Evolutionary conservation across 2,329 filamentous ascomycete genomes (phyloP).

Genomic region (Aschersonia sp.): DNA sequence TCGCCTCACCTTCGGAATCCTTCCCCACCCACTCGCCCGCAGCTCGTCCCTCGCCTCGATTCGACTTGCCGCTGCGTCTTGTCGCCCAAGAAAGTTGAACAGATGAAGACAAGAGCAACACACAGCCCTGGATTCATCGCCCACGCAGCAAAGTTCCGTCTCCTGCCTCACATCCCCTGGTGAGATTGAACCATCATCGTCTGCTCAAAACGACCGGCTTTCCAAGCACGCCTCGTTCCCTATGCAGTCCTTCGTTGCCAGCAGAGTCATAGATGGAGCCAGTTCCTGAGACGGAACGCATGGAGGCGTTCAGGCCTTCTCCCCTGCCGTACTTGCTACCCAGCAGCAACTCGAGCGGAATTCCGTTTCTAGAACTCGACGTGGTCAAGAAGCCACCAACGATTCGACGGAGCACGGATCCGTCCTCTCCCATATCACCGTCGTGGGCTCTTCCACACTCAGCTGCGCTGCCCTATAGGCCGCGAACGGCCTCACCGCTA

Average conservation of each 20-base stretch:
- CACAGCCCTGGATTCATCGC: not conserved
- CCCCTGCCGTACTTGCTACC: slow-evolving; percentile 40
- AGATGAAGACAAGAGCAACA: not conserved
- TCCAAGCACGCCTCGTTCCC: not conserved
- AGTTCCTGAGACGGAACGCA: slow-evolving; percentile 52
- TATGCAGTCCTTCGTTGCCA: slow-evolving; percentile 1
- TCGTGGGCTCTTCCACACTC: slow-evolving; percentile 29
- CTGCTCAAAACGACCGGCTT: not conserved
- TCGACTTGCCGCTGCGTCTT: not conserved
- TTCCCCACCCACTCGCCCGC: not conserved
- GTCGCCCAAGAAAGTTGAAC: not conserved
- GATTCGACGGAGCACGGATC: slow-evolving; percentile 45
- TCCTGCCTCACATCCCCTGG: not conserved
- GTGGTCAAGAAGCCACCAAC: slow-evolving; percentile 34
- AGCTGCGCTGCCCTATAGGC: slow-evolving; percentile 38
- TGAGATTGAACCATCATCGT: no score
- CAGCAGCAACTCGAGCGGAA: slow-evolving; percentile 17
- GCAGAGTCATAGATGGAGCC: slow-evolving; percentile 42
- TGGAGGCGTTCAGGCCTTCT: slow-evolving; percentile 49
- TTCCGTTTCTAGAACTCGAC: slow-evolving; percentile 26
- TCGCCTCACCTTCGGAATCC: not conserved
- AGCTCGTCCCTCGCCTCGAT: not conserved
- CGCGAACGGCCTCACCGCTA: slow-evolving; percentile 47
- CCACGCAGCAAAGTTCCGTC: not conserved
- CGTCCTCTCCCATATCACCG: slow-evolving; percentile 35